Conservation (phyloP, 371 early-diverging fungal species). For the Syncephalastrum monosporum region DNA sequence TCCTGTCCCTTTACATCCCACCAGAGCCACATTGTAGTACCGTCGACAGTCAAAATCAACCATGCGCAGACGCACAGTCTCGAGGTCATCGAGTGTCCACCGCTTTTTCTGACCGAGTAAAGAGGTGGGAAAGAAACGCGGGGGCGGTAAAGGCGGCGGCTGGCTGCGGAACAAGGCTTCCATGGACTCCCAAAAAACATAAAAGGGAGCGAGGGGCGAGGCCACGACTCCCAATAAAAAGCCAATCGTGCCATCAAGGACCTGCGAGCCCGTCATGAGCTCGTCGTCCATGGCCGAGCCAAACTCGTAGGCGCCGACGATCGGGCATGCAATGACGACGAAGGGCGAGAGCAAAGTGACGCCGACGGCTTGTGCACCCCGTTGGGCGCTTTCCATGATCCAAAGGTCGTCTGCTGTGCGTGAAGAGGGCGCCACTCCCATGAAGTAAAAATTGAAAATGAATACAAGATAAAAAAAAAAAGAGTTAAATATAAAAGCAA, state of each 20-base stretch:
- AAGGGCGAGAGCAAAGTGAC: conserved; percentile 21
- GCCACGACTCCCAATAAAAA: conserved; percentile 27
- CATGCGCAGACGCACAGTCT: neutral
- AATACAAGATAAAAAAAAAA: neutral
- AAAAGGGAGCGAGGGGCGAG: conserved; percentile 31
- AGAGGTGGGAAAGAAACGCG: neutral
- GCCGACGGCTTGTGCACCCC: conserved; percentile 24
- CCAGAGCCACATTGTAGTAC: conserved; percentile 27
- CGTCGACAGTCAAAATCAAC: conserved; percentile 9
- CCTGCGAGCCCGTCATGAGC: conserved; percentile 16
- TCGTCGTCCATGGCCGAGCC: conserved; percentile 21
- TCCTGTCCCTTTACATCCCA: conserved; percentile 32
- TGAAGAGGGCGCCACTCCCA: conserved; percentile 2
- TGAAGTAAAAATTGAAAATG: neutral
- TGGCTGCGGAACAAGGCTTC: conserved; percentile 15
- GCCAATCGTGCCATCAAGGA: conserved; percentile 21
- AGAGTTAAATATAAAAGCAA: too few species aligned
- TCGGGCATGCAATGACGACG: conserved; percentile 27
- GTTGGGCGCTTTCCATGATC: conserved; percentile 19
- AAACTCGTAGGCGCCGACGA: conserved; percentile 34
- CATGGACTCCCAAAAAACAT: conserved; percentile 20
- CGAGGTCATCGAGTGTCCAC: neutral
- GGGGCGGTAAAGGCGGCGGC: conserved; percentile 3
- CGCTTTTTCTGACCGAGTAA: too few species aligned
- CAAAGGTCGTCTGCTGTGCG: conserved; percentile 27